phyloP scores from a whole-genome alignment of 495 filamentous ascomycete species.

The Penicillium canescens region DNA sequence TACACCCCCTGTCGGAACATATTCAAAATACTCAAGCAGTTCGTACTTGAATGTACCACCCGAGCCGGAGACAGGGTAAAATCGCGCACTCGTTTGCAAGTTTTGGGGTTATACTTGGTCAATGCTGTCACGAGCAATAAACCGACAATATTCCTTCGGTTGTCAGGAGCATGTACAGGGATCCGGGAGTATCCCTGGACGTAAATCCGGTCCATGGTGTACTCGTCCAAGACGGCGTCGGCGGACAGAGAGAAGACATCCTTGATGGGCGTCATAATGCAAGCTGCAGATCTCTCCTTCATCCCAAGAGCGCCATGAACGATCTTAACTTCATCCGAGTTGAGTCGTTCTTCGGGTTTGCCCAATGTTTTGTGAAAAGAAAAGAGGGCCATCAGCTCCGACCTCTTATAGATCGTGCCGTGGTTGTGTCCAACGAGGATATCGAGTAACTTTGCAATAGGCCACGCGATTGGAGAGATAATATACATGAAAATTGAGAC shows the following conservation, averaged over 20 bases:
- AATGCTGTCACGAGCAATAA: conserved; percentile 94
- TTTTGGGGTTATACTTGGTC: conserved; percentile 94
- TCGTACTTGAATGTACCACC: conserved; percentile 86
- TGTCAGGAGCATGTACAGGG: conserved; percentile 80
- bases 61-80: conserved; percentile 87
- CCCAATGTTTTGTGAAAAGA: conserved; percentile 87
- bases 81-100: conserved; percentile 72
- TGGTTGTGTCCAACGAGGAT: conserved; percentile 81
- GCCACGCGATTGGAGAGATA: conserved; percentile 79
- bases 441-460: conserved; percentile 84
- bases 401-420: conserved; percentile 88
- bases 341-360: conserved; percentile 76
- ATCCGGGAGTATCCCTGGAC: conserved; percentile 88
- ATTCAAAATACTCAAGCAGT: conserved; percentile 92
- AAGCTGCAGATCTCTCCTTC: conserved; percentile 85
- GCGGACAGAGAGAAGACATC: conserved; percentile 90
- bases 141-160: conserved; percentile 81
- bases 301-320: conserved; percentile 93
- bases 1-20: conserved; percentile 97
- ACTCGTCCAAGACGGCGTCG: conserved; percentile 81
- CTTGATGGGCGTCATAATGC: conserved; percentile 94
- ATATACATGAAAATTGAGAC: conserved; percentile 86
- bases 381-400: conserved; percentile 81
- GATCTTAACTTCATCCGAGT: conserved; percentile 93
- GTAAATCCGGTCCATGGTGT: conserved; percentile 83